Evolutionary conservation across 768 basidiomycete genomes (phyloP), one percentile per base, ranked within the genome.

Genomic region (Xerocomus brunneocitrinus): DNA sequence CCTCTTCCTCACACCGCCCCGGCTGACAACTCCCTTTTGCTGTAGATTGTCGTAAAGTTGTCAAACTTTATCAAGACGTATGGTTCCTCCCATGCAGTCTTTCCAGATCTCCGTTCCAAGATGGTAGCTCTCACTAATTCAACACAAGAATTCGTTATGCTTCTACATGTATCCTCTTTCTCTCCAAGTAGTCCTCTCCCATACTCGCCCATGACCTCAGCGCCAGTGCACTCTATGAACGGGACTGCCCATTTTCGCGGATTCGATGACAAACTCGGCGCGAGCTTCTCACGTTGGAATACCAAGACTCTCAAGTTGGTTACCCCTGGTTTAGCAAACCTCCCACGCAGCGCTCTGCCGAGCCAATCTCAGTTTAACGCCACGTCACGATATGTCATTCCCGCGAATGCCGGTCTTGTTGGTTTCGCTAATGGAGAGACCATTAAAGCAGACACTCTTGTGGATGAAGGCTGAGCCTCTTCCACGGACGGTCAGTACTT

Each of bases 71-170:
- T 93, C 60, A 92, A 89, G 71, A 72, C 76, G 12, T 74, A 83
- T 57, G 82, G 82, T 47, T 74, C 75, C 24, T 71, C 74, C 16
- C 75, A 80, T 54, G 75, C 79, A n/a, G 79, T 84, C 46, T 79
- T 82, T 14, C 70, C 81, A 4, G 69, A 76, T 32, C 74, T 95
- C 40, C 81, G 89, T 54, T 79, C 74, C 50, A 83, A 84, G 62
- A 84, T 92, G 74, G 80, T 85, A 38, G 80, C 81, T 57, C 77
- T 97, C 52, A 89, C 87, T 22, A 87, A 89, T 61, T 80, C 85
- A 12, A 91, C 92, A 10, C 85, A 95, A 68, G 91, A 91, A 67
- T 88, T 93, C 61, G 85, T 89, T 46, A 89, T 91, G 58, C 75
- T 95, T 45, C 74, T 95, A 16, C 89, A 91, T 62, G 86, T 92